Conservation (phyloP, 164 flowering plant genomes). For the Umbilicus rupestris region DNA sequence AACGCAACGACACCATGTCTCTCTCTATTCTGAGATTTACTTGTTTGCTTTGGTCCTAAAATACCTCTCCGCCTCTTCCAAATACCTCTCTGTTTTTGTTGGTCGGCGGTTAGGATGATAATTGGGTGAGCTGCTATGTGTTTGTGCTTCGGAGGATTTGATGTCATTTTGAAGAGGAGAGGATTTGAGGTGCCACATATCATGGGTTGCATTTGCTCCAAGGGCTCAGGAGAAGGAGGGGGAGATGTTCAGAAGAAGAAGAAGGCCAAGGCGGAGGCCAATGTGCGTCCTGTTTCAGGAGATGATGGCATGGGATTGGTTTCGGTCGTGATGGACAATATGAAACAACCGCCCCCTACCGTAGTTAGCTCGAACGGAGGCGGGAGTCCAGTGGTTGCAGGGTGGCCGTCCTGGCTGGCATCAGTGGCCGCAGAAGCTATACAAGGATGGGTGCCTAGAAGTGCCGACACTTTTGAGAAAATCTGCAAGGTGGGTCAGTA, state of each 20-base stretch:
- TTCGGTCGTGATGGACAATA: neutral
- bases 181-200: neutral
- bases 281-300: neutral
- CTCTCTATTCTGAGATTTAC: too few relatives aligned
- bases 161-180: neutral
- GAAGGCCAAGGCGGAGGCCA: neutral
- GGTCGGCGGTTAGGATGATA: too few relatives aligned
- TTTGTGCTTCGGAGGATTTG: neutral
- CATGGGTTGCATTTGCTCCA: constrained; percentile 9
- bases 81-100: too few relatives aligned
- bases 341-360: too few relatives aligned
- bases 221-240: neutral
- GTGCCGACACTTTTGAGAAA: constrained; percentile 5
- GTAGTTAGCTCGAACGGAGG: too few relatives aligned
- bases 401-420: constrained; percentile 5
- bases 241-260: neutral
- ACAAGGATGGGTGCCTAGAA: constrained; percentile 3
- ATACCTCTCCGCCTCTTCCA: too few relatives aligned
- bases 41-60: too few relatives aligned
- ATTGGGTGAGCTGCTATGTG: neutral
- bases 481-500: constrained; percentile 1
- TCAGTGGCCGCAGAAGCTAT: constrained; percentile 1
- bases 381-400: neutral
- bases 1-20: too few relatives aligned
- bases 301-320: neutral